A percentile compares a stretch with the other conserved stretches of the same genome.
Conservation (phyloP, 768 basidiomycete genomes). For the Hericium rajendrae region DNA sequence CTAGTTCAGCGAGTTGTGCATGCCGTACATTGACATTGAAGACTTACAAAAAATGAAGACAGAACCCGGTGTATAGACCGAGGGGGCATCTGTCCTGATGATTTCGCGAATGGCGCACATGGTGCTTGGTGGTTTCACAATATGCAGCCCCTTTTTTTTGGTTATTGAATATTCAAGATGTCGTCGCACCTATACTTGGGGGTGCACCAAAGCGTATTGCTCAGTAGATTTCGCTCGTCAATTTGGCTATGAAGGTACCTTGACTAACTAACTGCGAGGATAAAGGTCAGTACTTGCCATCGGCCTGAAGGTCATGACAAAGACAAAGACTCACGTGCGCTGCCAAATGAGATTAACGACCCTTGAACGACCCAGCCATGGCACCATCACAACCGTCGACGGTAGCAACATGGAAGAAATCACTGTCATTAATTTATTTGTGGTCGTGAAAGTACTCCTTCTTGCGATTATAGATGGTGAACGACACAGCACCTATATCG, state of each 20-base stretch:
- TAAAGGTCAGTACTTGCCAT: not conserved
- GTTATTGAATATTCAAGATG: conserved; percentile 92
- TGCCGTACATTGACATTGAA: not conserved
- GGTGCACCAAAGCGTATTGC: not conserved
- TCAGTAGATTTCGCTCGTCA: too few relatives aligned
- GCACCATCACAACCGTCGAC: conserved; percentile 77
- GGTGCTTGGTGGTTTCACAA: conserved; percentile 72
- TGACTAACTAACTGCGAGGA: conserved; percentile 70
- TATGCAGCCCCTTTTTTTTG: conserved; percentile 59
- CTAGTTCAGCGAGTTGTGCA: conserved; percentile 1
- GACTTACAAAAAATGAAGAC: conserved; percentile 72
- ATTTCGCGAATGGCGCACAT: conserved; percentile 74
- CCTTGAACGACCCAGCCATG: too few relatives aligned
- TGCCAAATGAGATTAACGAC: conserved; percentile 79
- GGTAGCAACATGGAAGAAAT: conserved; percentile 58
- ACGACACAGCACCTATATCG: conserved; percentile 69
- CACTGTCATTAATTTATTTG: conserved; percentile 47
- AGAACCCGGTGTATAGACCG: conserved; percentile 78
- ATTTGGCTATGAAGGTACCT: conserved; percentile 37
- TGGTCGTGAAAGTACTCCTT: conserved; percentile 63
- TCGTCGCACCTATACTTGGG: conserved; percentile 56
- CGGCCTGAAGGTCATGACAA: conserved; percentile 10
- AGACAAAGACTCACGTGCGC: conserved; percentile 75
- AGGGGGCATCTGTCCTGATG: conserved; percentile 44
- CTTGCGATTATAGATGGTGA: conserved; percentile 81